Conservation (phyloP, 2,329 filamentous ascomycete genomes). For the Fusarium dlaminii region DNA sequence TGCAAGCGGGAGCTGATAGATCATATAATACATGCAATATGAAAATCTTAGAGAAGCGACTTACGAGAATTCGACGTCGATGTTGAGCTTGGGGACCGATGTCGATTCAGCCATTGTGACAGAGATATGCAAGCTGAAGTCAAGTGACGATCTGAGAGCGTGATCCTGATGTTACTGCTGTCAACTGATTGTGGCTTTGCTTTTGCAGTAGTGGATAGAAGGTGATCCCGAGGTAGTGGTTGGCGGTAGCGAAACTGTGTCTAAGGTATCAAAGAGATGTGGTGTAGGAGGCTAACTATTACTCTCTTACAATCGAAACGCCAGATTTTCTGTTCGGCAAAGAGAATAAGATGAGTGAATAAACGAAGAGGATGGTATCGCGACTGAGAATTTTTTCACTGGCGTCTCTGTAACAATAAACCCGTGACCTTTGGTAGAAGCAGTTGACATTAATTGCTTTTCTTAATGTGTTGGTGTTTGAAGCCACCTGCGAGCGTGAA, state of each 20-base stretch:
- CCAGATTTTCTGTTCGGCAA: neutral
- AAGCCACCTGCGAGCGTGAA: conserved; percentile 13
- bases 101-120: conserved; percentile 28
- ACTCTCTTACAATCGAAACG: neutral
- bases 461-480: conserved; percentile 25
- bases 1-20: conserved; percentile 33
- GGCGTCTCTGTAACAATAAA: neutral
- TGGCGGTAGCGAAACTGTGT: conserved; percentile 2
- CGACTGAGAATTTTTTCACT: neutral
- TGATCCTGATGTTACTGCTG: neutral
- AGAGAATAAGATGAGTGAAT: neutral
- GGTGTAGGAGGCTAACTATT: conserved; percentile 3
- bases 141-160: conserved; percentile 2
- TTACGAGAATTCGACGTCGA: conserved; percentile 77
- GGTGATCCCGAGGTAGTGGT: conserved; percentile 7
- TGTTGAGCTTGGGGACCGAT: conserved; percentile 54
- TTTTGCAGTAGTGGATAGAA: conserved; percentile 24
- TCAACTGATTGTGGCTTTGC: conserved; percentile 16
- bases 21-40: conserved; percentile 36
- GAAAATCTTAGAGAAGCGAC: conserved; percentile 39
- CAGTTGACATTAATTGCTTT: conserved; percentile 23
- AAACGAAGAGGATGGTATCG: neutral
- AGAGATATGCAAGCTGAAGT: conserved; percentile 1
- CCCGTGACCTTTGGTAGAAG: neutral
- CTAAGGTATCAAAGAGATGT: neutral